Conservation (phyloP, 1,139 yeast genomes). For the Suhomyces panamericanus region DNA sequence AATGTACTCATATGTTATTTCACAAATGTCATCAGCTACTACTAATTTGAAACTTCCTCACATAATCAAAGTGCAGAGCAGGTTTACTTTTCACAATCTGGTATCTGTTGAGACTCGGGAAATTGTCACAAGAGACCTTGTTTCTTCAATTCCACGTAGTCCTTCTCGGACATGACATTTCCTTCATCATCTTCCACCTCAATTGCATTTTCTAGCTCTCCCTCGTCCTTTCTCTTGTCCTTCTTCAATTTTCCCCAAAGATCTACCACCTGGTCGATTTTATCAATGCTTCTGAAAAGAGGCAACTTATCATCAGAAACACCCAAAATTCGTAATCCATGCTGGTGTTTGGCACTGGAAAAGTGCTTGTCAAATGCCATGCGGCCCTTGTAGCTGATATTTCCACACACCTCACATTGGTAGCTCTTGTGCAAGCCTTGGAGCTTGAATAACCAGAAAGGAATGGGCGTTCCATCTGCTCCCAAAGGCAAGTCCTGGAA, state of each 20-base stretch:
- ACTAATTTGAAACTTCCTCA: no score
- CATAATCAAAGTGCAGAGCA: no score
- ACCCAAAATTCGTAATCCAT: conserved; percentile 78
- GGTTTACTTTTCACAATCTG: no score
- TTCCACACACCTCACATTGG: conserved; percentile 87
- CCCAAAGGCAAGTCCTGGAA: conserved; percentile 70
- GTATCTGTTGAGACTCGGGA: no score
- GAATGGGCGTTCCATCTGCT: conserved; percentile 88
- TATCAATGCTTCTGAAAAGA: conserved; percentile 63
- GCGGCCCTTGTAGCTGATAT: conserved; percentile 71
- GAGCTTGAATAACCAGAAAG: conserved; percentile 87
- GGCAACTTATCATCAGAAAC: conserved; percentile 42
- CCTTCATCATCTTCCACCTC: conserved; percentile 94
- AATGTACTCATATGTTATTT: no score
- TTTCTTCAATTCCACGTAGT: conserved; percentile 77
- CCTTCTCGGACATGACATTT: conserved; percentile 83
- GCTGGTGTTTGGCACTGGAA: conserved; percentile 61
- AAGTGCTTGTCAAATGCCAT: conserved; percentile 74
- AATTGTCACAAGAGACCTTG: conserved; percentile 38
- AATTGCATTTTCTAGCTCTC: conserved; percentile 54
- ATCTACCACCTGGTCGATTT: conserved; percentile 65
- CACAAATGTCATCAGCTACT: no score
- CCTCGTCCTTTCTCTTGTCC: conserved; percentile 39
- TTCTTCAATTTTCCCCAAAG: conserved; percentile 53
- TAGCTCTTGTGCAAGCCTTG: conserved; percentile 80